Conservation (phyloP, 306 rosid species). For the Cotoneaster glaucophyllus region DNA sequence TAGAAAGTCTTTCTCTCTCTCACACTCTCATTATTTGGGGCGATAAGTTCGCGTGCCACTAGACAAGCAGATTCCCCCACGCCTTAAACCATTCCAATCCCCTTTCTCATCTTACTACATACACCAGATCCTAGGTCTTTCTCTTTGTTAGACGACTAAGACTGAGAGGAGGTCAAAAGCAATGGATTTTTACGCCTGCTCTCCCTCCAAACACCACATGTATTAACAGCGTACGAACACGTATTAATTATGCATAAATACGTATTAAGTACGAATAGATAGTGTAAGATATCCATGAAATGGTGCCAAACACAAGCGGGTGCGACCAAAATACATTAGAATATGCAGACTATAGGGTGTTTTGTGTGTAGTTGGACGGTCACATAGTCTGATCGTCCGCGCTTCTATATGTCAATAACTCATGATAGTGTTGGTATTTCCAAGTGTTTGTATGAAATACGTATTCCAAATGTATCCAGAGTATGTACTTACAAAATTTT, state of each 20-base stretch:
- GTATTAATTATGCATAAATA: too few species aligned
- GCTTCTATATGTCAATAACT: not conserved
- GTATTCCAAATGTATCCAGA: not conserved
- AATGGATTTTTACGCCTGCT: not conserved
- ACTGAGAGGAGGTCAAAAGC: constrained; percentile 7
- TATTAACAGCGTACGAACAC: too few species aligned
- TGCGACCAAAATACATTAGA: too few species aligned
- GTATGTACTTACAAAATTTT: not conserved
- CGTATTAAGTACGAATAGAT: too few species aligned
- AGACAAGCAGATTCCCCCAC: constrained; percentile 72
- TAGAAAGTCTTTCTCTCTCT: not conserved
- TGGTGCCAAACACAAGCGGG: too few species aligned
- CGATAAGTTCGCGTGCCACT: constrained; percentile 90
- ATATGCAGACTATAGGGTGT: too few species aligned
- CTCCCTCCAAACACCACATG: not conserved
- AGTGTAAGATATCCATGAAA: too few species aligned
- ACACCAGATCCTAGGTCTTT: constrained; percentile 79
- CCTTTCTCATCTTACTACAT: constrained; percentile 31
- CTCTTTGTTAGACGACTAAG: not conserved
- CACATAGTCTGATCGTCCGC: too few species aligned
- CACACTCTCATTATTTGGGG: constrained; percentile 67
- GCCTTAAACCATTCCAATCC: constrained; percentile 63
- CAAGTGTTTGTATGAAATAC: not conserved
- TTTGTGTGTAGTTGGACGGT: too few species aligned
- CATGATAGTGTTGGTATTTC: not conserved